These are phyloP conservation scores for Saccharomycopsis sp. DNA, from an alignment of 805 yeast species.

Conservation along the genomic window DNA sequence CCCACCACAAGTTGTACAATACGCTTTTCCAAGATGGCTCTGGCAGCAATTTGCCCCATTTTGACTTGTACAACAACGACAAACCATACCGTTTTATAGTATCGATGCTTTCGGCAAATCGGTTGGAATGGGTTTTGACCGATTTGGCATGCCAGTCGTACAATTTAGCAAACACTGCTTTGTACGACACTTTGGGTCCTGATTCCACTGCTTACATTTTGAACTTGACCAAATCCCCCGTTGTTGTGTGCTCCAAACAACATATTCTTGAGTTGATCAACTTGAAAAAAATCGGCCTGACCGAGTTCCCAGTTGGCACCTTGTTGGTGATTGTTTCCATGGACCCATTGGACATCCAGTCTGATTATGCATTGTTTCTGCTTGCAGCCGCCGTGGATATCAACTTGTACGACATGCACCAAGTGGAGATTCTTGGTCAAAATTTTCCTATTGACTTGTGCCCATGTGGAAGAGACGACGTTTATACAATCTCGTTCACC, in stretches of 20 bases:
- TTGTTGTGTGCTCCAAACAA: constrained; percentile 37
- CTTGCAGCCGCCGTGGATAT: constrained; percentile 24
- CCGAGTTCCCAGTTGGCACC: constrained; percentile 24
- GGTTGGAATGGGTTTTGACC: constrained; percentile 59
- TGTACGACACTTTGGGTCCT: constrained; percentile 51
- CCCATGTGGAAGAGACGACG: constrained; percentile 43
- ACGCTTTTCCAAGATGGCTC: constrained; percentile 19
- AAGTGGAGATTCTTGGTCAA: constrained; percentile 26
- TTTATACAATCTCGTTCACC: constrained; percentile 60
- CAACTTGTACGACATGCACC: constrained; percentile 24
- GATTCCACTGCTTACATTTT: constrained; percentile 56
- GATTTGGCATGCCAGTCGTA: constrained; percentile 61
- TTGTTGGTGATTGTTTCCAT: constrained; percentile 39
- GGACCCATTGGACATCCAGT: constrained; percentile 31
- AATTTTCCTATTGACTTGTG: constrained; percentile 31
- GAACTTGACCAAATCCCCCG: constrained; percentile 50
- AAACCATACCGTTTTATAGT: constrained; percentile 36
- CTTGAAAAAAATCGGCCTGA: constrained; percentile 29
- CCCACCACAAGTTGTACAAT: constrained; percentile 20
- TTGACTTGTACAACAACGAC: constrained; percentile 27
- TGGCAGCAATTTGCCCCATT: constrained; percentile 26
- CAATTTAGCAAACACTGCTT: constrained; percentile 43
- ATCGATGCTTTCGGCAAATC: constrained; percentile 47
- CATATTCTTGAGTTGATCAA: constrained; percentile 35
- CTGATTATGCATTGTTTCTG: constrained; percentile 24